Conservation (phyloP, 768 basidiomycete genomes). For the Auricularia auricula-judae region DNA sequence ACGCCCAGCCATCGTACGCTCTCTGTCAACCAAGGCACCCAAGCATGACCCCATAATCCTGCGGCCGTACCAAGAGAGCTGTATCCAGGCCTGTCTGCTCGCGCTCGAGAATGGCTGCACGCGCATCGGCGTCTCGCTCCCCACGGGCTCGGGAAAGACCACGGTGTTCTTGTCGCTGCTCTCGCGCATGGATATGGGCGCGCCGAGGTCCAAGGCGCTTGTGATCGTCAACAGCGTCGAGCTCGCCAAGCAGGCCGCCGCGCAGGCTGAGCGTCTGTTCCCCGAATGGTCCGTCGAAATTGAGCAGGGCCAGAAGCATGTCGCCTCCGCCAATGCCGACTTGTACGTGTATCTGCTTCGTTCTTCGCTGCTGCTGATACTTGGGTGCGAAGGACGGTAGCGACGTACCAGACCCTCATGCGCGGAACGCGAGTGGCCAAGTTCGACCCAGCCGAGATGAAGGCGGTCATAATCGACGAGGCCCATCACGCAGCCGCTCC, state of each 20-base stretch:
- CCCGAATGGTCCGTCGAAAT: constrained; percentile 79
- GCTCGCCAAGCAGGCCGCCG: constrained; percentile 77
- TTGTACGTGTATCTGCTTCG: constrained; percentile 41
- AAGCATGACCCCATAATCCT: constrained; percentile 16
- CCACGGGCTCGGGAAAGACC: constrained; percentile 83
- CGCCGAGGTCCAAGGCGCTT: constrained; percentile 40
- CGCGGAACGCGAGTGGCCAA: constrained; percentile 53
- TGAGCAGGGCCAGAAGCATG: constrained; percentile 72
- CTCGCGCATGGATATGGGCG: constrained; percentile 43
- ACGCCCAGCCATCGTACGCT: background rate
- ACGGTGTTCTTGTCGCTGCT: constrained; percentile 83
- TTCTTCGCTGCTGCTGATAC: background rate
- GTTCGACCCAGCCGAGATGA: constrained; percentile 56
- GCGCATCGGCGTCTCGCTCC: constrained; percentile 74
- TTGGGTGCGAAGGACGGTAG: constrained; percentile 51
- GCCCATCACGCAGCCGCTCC: constrained; percentile 93
- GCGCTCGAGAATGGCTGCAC: constrained; percentile 58
- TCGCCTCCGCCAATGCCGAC: constrained; percentile 72
- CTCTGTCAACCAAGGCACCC: background rate
- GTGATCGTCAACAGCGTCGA: constrained; percentile 87
- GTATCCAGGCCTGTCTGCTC: constrained; percentile 63
- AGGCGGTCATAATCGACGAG: constrained; percentile 81
- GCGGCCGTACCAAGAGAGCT: constrained; percentile 83
- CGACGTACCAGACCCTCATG: constrained; percentile 79
- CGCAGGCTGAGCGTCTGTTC: constrained; percentile 52